Evolutionary conservation across 1,284 basidiomycete genomes (phyloP).

Genomic region (Fomitopsis betulina): DNA sequence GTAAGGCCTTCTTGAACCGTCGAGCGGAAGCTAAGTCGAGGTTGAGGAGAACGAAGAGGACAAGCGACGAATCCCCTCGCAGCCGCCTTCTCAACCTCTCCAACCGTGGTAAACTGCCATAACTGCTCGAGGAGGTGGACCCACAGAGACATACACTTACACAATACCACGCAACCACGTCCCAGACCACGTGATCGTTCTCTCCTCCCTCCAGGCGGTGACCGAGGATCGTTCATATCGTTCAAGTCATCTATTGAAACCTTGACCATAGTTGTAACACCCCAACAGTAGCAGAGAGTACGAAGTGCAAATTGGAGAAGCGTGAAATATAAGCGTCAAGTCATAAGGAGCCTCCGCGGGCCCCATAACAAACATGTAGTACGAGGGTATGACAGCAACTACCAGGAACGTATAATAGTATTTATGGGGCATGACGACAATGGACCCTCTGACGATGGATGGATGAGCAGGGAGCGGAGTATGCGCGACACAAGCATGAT

Average conservation of each 20-base stretch:
- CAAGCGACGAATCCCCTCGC: slow-evolving; percentile 9
- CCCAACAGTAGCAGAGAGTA: background rate
- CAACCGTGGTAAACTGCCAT: slow-evolving; percentile 29
- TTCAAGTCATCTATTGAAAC: background rate
- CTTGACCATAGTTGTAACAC: background rate
- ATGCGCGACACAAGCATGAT: slow-evolving; percentile 22
- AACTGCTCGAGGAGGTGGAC: slow-evolving; percentile 15
- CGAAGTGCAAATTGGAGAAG: background rate
- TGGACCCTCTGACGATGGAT: background rate
- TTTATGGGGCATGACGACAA: background rate
- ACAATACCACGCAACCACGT: slow-evolving; percentile 9
- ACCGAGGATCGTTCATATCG: background rate
- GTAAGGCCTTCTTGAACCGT: slow-evolving; percentile 32
- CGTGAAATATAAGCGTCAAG: background rate
- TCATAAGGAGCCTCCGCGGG: background rate
- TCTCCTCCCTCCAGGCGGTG: too few relatives aligned
- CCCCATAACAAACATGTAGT: slow-evolving; percentile 6
- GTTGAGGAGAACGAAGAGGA: slow-evolving; percentile 20
- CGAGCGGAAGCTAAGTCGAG: slow-evolving; percentile 28
- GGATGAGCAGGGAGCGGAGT: slow-evolving; percentile 4
- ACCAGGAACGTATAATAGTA: slow-evolving; percentile 1
- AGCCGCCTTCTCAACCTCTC: slow-evolving; percentile 12
- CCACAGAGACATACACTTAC: slow-evolving; percentile 25
- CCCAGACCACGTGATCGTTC: background rate
- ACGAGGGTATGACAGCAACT: slow-evolving; percentile 6